Conservation (phyloP, 257 asterid genomes). For the Echites panduratus region DNA sequence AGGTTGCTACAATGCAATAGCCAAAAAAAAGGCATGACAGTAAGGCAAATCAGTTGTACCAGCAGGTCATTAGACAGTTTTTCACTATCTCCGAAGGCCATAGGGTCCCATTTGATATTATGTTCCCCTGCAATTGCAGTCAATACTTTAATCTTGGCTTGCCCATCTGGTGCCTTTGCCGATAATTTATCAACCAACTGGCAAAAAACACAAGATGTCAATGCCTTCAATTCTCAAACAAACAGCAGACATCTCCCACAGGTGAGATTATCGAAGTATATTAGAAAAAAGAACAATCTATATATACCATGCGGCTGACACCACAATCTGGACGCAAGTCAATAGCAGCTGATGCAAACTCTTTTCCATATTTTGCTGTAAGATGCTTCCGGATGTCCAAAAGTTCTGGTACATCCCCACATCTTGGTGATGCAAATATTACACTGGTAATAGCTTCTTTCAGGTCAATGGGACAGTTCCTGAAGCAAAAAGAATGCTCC, state of each 20-base stretch:
- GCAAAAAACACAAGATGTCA: constrained; percentile 16
- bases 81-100: constrained; percentile 46
- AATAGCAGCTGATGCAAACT: constrained; percentile 65
- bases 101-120: constrained; percentile 71
- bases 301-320: constrained; percentile 79
- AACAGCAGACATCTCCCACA: neutral
- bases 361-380: constrained; percentile 84
- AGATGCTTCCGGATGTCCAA: constrained; percentile 67
- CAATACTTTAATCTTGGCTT: constrained; percentile 57
- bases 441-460: constrained; percentile 92
- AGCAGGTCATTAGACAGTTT: constrained; percentile 44
- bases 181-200: constrained; percentile 93
- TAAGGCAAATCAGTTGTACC: constrained; percentile 36
- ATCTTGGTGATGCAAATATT: constrained; percentile 86
- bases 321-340: constrained; percentile 94
- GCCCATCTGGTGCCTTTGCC: constrained; percentile 75
- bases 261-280: no score
- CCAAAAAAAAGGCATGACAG: constrained; percentile 1
- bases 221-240: neutral
- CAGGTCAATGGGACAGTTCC: constrained; percentile 90
- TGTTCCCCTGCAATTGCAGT: constrained; percentile 77
- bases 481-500: constrained; percentile 26
- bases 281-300: constrained; percentile 3
- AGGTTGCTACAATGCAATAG: constrained; percentile 12
- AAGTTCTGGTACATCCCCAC: constrained; percentile 96